Conservation (phyloP, 106 monocot species). For the Acorus calamus region DNA sequence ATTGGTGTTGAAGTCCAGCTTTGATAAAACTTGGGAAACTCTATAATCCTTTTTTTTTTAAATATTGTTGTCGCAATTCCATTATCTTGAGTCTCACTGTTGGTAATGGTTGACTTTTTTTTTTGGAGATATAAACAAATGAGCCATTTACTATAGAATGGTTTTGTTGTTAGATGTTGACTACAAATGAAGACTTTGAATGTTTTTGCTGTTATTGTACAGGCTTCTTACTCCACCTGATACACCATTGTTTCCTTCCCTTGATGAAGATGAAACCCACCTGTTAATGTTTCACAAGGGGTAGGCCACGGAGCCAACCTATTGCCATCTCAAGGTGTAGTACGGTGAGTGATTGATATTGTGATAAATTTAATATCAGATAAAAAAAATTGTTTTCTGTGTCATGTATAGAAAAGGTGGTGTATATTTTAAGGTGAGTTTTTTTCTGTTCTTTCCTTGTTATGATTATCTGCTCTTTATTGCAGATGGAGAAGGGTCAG, state of each 20-base stretch:
- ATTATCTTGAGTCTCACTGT: too few species aligned
- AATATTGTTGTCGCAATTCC: too few species aligned
- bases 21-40: too few species aligned
- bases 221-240: slow-evolving; percentile 9
- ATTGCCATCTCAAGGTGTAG: not conserved
- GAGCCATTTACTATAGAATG: too few species aligned
- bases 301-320: not conserved
- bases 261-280: slow-evolving; percentile 4
- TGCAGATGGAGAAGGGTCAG: slow-evolving; percentile 45
- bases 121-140: too few species aligned
- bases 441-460: not conserved
- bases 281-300: not conserved
- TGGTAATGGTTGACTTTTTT: too few species aligned
- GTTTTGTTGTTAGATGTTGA: too few species aligned
- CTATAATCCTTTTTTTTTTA: too few species aligned
- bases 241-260: slow-evolving; percentile 9
- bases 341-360: not conserved
- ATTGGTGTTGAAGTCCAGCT: too few species aligned
- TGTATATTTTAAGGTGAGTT: too few species aligned
- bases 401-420: not conserved
- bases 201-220: not conserved
- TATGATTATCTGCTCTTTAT: slow-evolving; percentile 9
- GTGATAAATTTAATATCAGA: too few species aligned
- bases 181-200: too few species aligned
- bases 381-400: not conserved